phyloP scores from a whole-genome alignment of 2,329 filamentous ascomycete species.

The Hypoxylon sp. region DNA sequence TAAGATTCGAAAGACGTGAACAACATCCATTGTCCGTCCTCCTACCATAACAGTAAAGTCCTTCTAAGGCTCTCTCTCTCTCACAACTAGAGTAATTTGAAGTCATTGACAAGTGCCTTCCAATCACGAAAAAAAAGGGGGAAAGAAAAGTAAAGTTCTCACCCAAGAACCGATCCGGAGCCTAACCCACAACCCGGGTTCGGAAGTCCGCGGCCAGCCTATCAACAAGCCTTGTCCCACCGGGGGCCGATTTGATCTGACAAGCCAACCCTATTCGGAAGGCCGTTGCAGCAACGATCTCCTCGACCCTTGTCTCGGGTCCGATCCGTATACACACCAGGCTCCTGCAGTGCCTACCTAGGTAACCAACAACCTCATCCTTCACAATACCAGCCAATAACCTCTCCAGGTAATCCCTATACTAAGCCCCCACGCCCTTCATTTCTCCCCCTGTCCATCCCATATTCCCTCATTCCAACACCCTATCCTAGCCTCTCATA shows the following conservation, averaged over 20 bases:
- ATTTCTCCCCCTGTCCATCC: background rate
- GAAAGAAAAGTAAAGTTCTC: background rate
- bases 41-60: background rate
- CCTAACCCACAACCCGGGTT: slow-evolving; percentile 8
- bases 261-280: background rate
- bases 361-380: background rate
- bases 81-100: too few relatives aligned
- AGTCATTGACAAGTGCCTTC: background rate
- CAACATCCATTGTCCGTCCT: background rate
- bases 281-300: slow-evolving; percentile 2
- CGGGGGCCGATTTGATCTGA: slow-evolving; percentile 23
- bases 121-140: background rate
- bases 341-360: too few relatives aligned
- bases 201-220: slow-evolving; percentile 18
- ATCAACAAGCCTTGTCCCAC: slow-evolving; percentile 28
- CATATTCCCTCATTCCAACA: background rate
- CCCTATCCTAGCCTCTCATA: background rate
- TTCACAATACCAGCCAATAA: background rate
- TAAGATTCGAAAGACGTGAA: background rate
- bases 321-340: background rate
- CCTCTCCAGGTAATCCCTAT: background rate
- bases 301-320: background rate
- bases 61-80: background rate
- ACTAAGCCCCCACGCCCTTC: background rate
- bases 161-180: background rate